These are phyloP conservation scores for Colletotrichum euphorbiae DNA, from an alignment of 2,329 filamentous ascomycete species.

Conservation along the genomic window DNA sequence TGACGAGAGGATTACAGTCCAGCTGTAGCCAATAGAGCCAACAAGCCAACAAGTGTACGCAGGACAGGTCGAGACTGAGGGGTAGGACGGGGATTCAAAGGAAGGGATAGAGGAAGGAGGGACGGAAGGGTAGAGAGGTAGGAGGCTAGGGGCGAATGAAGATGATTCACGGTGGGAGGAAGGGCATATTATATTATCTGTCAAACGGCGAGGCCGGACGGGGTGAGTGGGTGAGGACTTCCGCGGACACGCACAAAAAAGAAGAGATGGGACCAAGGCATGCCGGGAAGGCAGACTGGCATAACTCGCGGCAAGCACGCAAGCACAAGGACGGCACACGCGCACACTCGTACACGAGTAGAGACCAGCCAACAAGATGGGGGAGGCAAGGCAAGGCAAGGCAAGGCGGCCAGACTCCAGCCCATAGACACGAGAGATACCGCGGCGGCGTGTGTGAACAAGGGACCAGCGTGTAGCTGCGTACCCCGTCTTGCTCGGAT, in stretches of 20 bases:
- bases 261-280: constrained; percentile 35
- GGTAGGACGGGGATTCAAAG: constrained; percentile 21
- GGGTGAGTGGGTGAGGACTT: constrained; percentile 29
- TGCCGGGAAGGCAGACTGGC: constrained; percentile 27
- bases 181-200: constrained; percentile 41
- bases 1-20: constrained; percentile 36
- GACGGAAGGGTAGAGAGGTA: constrained; percentile 35
- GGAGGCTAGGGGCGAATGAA: constrained; percentile 12
- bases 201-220: constrained; percentile 38
- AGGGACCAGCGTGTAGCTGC: constrained; percentile 39
- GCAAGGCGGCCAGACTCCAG: constrained; percentile 31
- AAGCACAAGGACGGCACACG: constrained; percentile 3
- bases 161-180: constrained; percentile 36
- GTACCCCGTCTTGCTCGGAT: constrained; percentile 40
- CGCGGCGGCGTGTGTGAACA: constrained; percentile 34
- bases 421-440: constrained; percentile 31
- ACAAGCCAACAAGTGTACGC: constrained; percentile 25
- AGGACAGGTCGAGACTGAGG: constrained; percentile 25
- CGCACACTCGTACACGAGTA: constrained; percentile 2
- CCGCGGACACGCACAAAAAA: constrained; percentile 34
- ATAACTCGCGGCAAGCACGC: constrained; percentile 27
- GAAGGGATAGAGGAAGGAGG: constrained; percentile 26
- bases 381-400: constrained; percentile 14
- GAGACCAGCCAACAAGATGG: constrained; percentile 6
- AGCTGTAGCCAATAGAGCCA: constrained; percentile 37